Evolutionary conservation across 495 filamentous ascomycete genomes (phyloP), one percentile per base, ranked within the genome.

Genomic region (Neurospora sp.): DNA sequence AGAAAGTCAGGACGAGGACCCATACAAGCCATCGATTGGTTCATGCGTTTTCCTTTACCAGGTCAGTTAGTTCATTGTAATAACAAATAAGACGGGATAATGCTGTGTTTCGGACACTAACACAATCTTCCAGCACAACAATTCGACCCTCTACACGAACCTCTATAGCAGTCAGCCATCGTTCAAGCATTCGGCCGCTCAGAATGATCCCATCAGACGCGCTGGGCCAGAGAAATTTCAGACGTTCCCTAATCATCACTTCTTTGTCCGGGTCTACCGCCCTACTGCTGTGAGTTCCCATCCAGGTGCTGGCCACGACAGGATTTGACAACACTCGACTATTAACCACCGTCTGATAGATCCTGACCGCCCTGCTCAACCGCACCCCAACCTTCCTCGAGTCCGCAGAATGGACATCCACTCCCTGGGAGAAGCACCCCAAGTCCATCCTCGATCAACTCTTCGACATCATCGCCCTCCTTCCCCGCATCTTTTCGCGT

Each of bases 251-350:
- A 77, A 79, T 10, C 85, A 86, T 72, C 84, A 86, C 75, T 86
- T 85, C 73, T 85, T 85, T 69, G 83, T 80, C 31, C 81, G 85
- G 2, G 80, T 85, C 27, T 86, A 83, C 53, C 82, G 84, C 9
- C 83, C 78, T 42, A 81, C 73, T 46, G 83, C 82, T 38, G 84
- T 83, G 74, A 74, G 83, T 78, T 18, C 18, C 27, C 1, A 22
- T 41, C 53, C 1, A 38, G 10, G 3, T 12, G 20, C 61, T 20
- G 38, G 18, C 4, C 20, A 40, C 14, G 2, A 37, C 2, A 6
- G 3, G 1, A 18, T 5, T 27, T 2, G 20, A 2, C n/a, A 14
- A 16, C 11, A 42, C 18, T 31, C 39, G 1, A 40, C 42, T 61
- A 31, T 31, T 31, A 7, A 46, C 35, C 4, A 37, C 16, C 22